These are phyloP conservation scores for Pseudogymnoascus sp. DNA, from an alignment of 2,329 filamentous ascomycete species.

Conservation along the genomic window DNA sequence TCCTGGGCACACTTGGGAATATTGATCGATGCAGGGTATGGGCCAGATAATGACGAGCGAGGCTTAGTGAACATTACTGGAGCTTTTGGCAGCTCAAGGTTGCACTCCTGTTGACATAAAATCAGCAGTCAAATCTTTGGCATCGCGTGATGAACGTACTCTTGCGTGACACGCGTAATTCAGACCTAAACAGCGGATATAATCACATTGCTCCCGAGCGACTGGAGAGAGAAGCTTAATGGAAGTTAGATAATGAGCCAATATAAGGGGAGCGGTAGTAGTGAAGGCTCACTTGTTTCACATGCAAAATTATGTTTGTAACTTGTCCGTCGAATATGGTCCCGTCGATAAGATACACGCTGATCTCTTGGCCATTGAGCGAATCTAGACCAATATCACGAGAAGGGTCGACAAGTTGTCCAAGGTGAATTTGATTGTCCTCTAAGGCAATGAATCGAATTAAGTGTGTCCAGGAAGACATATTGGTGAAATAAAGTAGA, in stretches of 20 bases:
- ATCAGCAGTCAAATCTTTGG: background rate
- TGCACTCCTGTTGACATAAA: slow-evolving; percentile 19
- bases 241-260: background rate
- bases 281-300: slow-evolving; percentile 12
- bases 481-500: background rate
- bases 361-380: slow-evolving; percentile 19
- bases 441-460: slow-evolving; percentile 28
- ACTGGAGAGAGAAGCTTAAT: slow-evolving; percentile 26
- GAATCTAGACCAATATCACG: slow-evolving; percentile 25
- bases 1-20: slow-evolving; percentile 29
- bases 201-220: slow-evolving; percentile 21
- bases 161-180: slow-evolving; percentile 28
- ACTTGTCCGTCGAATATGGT: slow-evolving; percentile 26
- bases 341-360: slow-evolving; percentile 24
- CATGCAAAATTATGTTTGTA: slow-evolving; percentile 21
- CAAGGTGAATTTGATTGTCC: slow-evolving; percentile 26
- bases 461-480: slow-evolving; percentile 27
- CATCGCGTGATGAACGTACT: slow-evolving; percentile 12
- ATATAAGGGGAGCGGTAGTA: background rate
- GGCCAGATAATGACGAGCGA: slow-evolving; percentile 23
- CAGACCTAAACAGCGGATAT: slow-evolving; percentile 28
- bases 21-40: slow-evolving; percentile 24
- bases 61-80: slow-evolving; percentile 29
- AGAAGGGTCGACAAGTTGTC: slow-evolving; percentile 25
- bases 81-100: slow-evolving; percentile 23